Evolutionary conservation across 106 monocot species (phyloP), one percentile per base, ranked within the genome.

Genomic region (Dioscorea zingiberensis): DNA sequence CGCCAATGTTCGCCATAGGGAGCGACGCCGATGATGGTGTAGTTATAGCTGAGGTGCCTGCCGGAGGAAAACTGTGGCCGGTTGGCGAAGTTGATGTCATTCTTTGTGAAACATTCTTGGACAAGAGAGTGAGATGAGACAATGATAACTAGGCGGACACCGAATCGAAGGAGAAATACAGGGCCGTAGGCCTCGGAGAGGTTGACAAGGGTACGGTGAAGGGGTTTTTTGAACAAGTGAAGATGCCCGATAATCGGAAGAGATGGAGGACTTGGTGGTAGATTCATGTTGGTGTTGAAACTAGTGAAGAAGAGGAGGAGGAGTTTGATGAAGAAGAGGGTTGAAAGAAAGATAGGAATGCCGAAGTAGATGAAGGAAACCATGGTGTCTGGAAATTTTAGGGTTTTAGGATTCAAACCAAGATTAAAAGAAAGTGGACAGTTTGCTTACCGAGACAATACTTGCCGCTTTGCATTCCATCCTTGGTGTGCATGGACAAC

Each of bases 1-100:
- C 77, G 71, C 77, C 77, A 78, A 28, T 54, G 66, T 10, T 51
- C 44, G 26, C 66, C 77, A 47, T 78, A 71, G 66, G 57, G 48
- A 14, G 66, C 51, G 21, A n/a, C 4, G 10, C 19, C 66, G 24
- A 72, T 4, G 59, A 56, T 23, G 9, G 59, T 57, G 32, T 54
- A 46, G 59, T 72, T 25, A 60, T 71, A 78, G 32, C 47, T 26
- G 16, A 60, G 30, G 69, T 60, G 25, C 49, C 62, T 27, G 21
- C 13, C 29, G 26, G 54, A 25, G 24, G 59, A 61, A 23, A 82
- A 25, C 2, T 8, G 58, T 30, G 69, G 69, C 23, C 72, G 77
- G 73, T 70, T 73, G 23, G 77, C 82, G 54, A 82, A 70, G 60
- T 66, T 27, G 27, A 77, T 4, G 17, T 82, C 82, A 3, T 77